These are phyloP conservation scores for Pezicula rhizophila DNA, from an alignment of 2,329 filamentous ascomycete genomes.

Conservation along the genomic window DNA sequence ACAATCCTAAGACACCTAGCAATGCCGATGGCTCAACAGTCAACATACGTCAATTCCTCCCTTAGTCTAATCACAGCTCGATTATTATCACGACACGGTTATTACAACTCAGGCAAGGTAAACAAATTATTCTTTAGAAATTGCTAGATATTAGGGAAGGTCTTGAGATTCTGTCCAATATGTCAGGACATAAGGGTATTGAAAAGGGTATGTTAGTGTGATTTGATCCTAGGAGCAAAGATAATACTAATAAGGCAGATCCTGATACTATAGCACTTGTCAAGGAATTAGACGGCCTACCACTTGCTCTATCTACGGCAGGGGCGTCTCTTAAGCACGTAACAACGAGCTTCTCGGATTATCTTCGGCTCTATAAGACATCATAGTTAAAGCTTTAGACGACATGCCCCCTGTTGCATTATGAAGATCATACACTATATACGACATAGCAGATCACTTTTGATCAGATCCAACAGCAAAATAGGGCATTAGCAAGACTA, in stretches of 20 bases:
- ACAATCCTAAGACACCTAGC: constrained; percentile 27
- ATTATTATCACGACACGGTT: too few species aligned
- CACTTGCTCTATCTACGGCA: too few species aligned
- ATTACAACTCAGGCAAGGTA: too few species aligned
- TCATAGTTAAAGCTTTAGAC: too few species aligned
- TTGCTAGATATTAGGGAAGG: too few species aligned
- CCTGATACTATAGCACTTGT: constrained; percentile 7
- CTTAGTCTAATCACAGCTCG: constrained; percentile 3
- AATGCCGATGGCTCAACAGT: constrained; percentile 6
- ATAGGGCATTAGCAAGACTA: too few species aligned
- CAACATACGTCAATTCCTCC: constrained; percentile 29
- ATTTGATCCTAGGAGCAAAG: constrained; percentile 3
- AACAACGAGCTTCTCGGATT: too few species aligned
- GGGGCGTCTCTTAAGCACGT: too few species aligned
- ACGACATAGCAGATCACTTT: too few species aligned
- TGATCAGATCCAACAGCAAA: too few species aligned
- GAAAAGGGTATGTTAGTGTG: constrained; percentile 15
- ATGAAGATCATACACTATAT: constrained; percentile 3
- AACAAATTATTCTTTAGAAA: too few species aligned
- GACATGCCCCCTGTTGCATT: background rate
- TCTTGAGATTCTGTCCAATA: constrained; percentile 1
- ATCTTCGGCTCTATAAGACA: too few species aligned
- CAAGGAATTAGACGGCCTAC: background rate
- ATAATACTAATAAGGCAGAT: background rate
- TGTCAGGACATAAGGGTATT: constrained; percentile 14